Evolutionary conservation across 2,329 filamentous ascomycete species (phyloP).

Genomic region (Venturia carpophila): DNA sequence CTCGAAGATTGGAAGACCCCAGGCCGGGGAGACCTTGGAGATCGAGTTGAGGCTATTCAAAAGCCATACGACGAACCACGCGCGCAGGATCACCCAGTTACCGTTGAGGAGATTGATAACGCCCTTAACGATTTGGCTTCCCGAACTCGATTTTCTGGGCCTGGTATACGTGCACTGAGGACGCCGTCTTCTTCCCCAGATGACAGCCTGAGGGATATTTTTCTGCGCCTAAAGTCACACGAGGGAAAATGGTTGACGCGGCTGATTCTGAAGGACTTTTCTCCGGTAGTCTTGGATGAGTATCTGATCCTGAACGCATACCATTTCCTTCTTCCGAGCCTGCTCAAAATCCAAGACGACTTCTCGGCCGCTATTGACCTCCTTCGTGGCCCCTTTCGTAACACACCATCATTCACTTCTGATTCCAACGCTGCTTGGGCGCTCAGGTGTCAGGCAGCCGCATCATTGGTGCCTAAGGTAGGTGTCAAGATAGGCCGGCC

Average conservation of each 20-base stretch:
- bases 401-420: neutral
- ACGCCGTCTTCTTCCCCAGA: constrained; percentile 21
- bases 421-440: constrained; percentile 27
- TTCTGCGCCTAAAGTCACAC: constrained; percentile 51
- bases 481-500: constrained; percentile 42
- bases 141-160: constrained; percentile 62
- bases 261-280: constrained; percentile 67
- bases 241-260: constrained; percentile 86
- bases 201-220: constrained; percentile 48
- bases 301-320: constrained; percentile 50
- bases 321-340: constrained; percentile 61
- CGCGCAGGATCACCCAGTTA: constrained; percentile 38
- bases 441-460: constrained; percentile 34
- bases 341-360: constrained; percentile 63
- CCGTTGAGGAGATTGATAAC: constrained; percentile 64
- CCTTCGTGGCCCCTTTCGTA: constrained; percentile 37
- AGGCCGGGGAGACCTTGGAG: constrained; percentile 58
- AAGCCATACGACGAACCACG: constrained; percentile 44
- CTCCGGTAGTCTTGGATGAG: constrained; percentile 57
- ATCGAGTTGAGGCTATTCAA: constrained; percentile 61
- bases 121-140: constrained; percentile 60
- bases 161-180: constrained; percentile 41
- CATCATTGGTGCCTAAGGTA: constrained; percentile 32
- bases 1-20: constrained; percentile 55
- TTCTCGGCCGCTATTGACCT: constrained; percentile 53